Base-by-base conservation (phyloP, 192 early-diverging fungal species). In the Coemansia javaensis region DNA sequence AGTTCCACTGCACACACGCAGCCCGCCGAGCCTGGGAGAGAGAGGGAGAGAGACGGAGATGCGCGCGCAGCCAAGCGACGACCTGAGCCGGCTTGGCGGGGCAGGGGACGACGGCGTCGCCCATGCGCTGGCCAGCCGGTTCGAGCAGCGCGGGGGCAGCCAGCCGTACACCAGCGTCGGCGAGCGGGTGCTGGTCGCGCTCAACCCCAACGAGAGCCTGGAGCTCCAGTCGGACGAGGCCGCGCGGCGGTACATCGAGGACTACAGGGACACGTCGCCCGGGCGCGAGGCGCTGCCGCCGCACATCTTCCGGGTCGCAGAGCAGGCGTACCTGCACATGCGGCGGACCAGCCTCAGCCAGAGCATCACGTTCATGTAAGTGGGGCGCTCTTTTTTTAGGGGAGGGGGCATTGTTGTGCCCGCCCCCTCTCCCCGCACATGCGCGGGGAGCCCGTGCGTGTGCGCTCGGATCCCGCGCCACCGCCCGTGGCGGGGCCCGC, bases 241-340 rank as follows among this genome's bases (percentile, higher is more conserved):
- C 21, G 63, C 83, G 7, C 82, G 90, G 62, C 77, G 87, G 15
- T 89, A 91, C 59, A 82, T 88, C 32, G 68, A 76, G n/a, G 77
- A 79, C 40, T 89, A 87, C 56, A 84, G 85, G 55, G 79, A 85
- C 33, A 81, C 78, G 5, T 70, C 68, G 13, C 34, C 51, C 0
- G 47, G 60, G 50, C 49, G 71, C 21, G 51, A 76, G 15, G 40
- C 54, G 41, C 53, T 83, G 42, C 40, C 66, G 1, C 85, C 87
- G 25, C 85, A 90, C 44, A 70, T 85, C 21, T 90, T 81, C 47
- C 81, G 79, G 34, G 75, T 84, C 6, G 88, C 88, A 8, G 80
- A 81, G 32, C 78, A 74, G 37, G 80, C 88, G 2, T 90, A 90
- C 46, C 75, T 89, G 17, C 82, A 86, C 36, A 78, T 90, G 66